Conservation (phyloP, 495 filamentous ascomycete species). For the Penicillium chermesinum region DNA sequence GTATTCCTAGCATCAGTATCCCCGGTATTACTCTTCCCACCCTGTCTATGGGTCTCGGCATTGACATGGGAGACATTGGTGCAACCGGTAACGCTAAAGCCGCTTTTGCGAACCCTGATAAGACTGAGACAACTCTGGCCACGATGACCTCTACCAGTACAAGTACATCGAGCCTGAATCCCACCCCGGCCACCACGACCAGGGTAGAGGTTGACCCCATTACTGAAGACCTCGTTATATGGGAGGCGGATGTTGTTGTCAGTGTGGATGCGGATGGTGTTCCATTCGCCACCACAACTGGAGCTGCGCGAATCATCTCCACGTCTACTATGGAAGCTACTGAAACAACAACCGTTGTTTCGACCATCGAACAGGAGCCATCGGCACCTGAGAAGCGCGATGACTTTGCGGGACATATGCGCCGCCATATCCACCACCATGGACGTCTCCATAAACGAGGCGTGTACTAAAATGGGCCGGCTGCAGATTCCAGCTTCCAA, state of each 20-base stretch:
- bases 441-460: conserved; percentile 19
- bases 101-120: background rate
- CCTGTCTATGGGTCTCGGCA: conserved; percentile 5
- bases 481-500: too few species aligned
- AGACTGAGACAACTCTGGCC: background rate
- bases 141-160: conserved; percentile 4
- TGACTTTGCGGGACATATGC: conserved; percentile 16
- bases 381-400: conserved; percentile 10
- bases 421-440: conserved; percentile 17
- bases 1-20: background rate
- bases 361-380: conserved; percentile 21
- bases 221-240: conserved; percentile 32
- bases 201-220: conserved; percentile 22
- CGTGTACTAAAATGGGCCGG: conserved; percentile 3
- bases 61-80: conserved; percentile 2
- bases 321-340: conserved; percentile 12
- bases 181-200: conserved; percentile 25
- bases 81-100: background rate
- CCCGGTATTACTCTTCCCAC: conserved; percentile 7
- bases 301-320: conserved; percentile 17
- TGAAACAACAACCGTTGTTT: conserved; percentile 22
- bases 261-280: conserved; percentile 24
- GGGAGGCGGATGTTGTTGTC: conserved; percentile 36
- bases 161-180: conserved; percentile 11
- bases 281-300: conserved; percentile 23